These are phyloP conservation scores for Blastobotrys aristatus DNA, from an alignment of 1,139 yeast genomes.

Conservation along the genomic window DNA sequence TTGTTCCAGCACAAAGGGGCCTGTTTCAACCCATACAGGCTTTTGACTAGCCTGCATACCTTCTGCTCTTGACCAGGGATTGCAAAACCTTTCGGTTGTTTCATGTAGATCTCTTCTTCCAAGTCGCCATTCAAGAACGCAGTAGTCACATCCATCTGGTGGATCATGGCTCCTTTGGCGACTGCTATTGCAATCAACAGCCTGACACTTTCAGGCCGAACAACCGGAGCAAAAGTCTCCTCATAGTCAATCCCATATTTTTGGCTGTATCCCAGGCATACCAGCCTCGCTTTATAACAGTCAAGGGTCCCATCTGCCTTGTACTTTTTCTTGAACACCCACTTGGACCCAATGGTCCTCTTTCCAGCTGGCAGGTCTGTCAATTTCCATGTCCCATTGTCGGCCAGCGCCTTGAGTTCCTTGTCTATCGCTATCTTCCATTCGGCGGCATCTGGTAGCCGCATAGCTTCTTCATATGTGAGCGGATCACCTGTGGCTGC, in stretches of 20 bases:
- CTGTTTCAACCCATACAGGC: conserved; percentile 26
- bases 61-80: no score
- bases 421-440: no score
- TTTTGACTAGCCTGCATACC: conserved; percentile 21
- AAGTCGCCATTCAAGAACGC: conserved; percentile 19
- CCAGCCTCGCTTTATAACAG: neutral
- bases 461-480: no score
- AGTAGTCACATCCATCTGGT: conserved; percentile 5
- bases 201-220: neutral
- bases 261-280: neutral
- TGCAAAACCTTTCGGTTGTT: conserved; percentile 20
- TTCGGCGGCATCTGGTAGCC: no score
- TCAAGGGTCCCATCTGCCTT: neutral
- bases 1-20: conserved; percentile 22
- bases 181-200: neutral
- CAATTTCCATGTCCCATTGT: no score
- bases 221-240: no score
- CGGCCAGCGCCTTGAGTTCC: no score
- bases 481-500: no score
- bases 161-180: neutral
- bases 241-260: no score
- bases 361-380: no score
- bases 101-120: conserved; percentile 22
- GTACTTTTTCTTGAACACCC: neutral
- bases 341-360: no score